These are phyloP conservation scores for Smittium culicis DNA, from an alignment of 371 early-diverging fungal genomes.

Conservation along the genomic window DNA sequence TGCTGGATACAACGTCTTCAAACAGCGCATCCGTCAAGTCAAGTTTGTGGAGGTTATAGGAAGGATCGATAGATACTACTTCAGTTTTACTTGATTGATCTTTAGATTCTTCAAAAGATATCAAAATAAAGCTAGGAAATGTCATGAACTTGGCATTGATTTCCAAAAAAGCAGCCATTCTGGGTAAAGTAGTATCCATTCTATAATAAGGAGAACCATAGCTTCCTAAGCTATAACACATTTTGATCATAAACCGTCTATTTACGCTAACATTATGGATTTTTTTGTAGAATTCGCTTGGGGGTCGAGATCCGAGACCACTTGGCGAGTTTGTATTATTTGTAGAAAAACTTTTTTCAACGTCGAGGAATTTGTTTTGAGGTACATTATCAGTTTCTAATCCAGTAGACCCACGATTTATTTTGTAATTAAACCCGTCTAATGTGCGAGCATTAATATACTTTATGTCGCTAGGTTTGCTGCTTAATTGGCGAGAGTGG, in stretches of 20 bases:
- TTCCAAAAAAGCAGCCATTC: constrained; percentile 33
- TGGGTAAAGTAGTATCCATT: constrained; percentile 25
- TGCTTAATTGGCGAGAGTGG: not conserved
- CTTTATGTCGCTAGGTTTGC: not conserved
- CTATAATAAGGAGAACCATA: not conserved
- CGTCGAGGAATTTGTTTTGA: not conserved
- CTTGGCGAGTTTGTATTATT: not conserved
- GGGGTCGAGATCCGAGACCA: not conserved
- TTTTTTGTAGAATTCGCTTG: not conserved
- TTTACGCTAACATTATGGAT: not conserved
- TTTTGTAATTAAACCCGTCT: no score
- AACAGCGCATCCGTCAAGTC: constrained; percentile 44
- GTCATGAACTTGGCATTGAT: constrained; percentile 52
- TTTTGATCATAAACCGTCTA: not conserved
- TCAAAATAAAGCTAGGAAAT: constrained; percentile 53
- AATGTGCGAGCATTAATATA: not conserved
- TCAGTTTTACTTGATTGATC: constrained; percentile 68
- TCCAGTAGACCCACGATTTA: not conserved
- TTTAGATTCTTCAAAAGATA: constrained; percentile 51
- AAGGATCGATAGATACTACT: constrained; percentile 38
- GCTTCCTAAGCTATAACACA: not conserved
- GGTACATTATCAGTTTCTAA: not conserved
- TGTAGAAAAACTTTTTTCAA: not conserved
- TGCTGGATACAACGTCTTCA: constrained; percentile 37
- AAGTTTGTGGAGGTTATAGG: constrained; percentile 54